phyloP scores from a whole-genome alignment of 441 rosid species.

The Adansonia madagascariensis region DNA sequence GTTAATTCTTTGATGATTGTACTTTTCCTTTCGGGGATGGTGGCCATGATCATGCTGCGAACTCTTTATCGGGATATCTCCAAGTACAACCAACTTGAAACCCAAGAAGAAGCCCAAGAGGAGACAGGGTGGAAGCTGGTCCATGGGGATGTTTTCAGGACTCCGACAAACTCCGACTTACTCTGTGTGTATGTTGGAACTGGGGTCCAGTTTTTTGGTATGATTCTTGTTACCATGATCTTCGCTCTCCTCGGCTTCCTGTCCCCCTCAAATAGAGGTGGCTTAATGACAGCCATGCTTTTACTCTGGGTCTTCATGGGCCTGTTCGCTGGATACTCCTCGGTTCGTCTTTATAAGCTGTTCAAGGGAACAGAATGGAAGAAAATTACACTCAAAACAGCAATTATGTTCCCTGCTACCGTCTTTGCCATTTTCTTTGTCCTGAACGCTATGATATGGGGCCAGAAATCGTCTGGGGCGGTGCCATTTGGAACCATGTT shows the following conservation, averaged over 20 bases:
- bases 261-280: conserved; percentile 91
- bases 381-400: conserved; percentile 74
- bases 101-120: conserved; percentile 92
- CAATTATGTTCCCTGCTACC: conserved; percentile 71
- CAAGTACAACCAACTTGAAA: conserved; percentile 92
- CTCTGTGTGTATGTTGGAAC: conserved; percentile 90
- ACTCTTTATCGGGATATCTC: conserved; percentile 92
- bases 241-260: conserved; percentile 92
- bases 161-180: conserved; percentile 71
- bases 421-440: conserved; percentile 72
- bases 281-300: conserved; percentile 91
- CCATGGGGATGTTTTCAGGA: conserved; percentile 91
- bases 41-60: conserved; percentile 95
- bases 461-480: conserved; percentile 88
- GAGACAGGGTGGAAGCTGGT: conserved; percentile 95
- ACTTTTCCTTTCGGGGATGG: conserved; percentile 94
- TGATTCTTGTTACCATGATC: conserved; percentile 88
- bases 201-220: conserved; percentile 90
- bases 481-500: conserved; percentile 95
- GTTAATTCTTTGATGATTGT: conserved; percentile 94
- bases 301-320: conserved; percentile 96
- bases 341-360: conserved; percentile 79
- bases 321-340: conserved; percentile 76
- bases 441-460: conserved; percentile 89
- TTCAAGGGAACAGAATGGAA: conserved; percentile 89